Base-by-base conservation (phyloP, 345 rosid species). In the Populus tremula region DNA sequence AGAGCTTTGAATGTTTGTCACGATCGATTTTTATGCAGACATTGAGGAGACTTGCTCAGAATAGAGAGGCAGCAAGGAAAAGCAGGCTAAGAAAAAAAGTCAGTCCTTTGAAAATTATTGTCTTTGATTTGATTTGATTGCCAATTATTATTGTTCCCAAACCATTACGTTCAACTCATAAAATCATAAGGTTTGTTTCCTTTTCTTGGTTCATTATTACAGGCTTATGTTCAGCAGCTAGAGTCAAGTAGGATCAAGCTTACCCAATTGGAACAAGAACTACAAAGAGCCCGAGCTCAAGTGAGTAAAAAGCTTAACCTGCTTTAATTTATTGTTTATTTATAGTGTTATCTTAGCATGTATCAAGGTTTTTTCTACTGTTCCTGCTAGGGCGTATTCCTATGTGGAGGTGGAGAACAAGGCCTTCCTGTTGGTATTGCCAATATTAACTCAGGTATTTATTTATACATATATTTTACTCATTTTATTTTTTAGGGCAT, bases 1-100 rank as follows among this genome's bases (percentile, higher is more conserved):
- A 50, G 49, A 64, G 3, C 14, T 13, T 78, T 66, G 72, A 69
- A 43, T 63, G 21, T 76, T 80, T 71, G 54, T 10, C 62, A 39
- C 38, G 69, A 36, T 45, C 41, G 25, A 63, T 70, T 41, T 74
- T 8, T 70, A 8, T 45, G 56, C 61, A 96, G 99, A 91, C 93
- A 76, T 53, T 92, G 80, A 92, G 99, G 82, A 91, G 99, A 82
- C 95, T 96, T 56, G 99, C 99, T 82, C 99, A 96, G 86, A 96
- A 96, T 89, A 91, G 99, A 87, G 99, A 96, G 81, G 99, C 99
- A 80, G 99, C 99, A 56, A 89, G 99, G 85, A 96, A 96, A 86
- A 93, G 99, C 86, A 89, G 99, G 77, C 78, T 96, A 53, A 86
- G 99, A 39, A 96, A 96, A 88, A 96, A 96, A 87, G 99, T 90